Base-by-base conservation (phyloP, 2,329 filamentous ascomycete species). In the Tolypocladium amazonense region DNA sequence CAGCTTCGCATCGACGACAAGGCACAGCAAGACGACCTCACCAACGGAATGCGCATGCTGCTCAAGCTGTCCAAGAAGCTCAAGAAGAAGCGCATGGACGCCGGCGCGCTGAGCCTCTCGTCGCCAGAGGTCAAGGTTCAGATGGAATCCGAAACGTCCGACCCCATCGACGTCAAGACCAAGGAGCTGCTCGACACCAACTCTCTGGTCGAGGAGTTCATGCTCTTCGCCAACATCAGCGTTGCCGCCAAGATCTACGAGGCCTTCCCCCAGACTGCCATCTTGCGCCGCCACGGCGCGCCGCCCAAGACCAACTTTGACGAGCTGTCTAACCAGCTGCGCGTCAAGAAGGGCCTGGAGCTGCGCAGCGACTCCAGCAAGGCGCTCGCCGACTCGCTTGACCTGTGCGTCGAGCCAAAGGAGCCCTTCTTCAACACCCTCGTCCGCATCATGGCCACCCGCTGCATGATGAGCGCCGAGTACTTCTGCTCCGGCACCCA, bases 381-480 rank as follows among this genome's bases (percentile, higher is more conserved):
- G 70, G 91, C 92, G n/a, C 83, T 99, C 18, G 94, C 95, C 57
- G 91, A 95, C 73, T 96, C 91, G 23, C 83, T 99, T 1, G 94
- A 99, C 73, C 78, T 76, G 39, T 99, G 94, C 72, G 81, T 88
- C 56, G 92, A 97, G 69, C 76, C 86, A 0, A 72, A 79, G 12
- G 90, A 97, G 68, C 91, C 93, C 35, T 99, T 97, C 79, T 97
- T 99, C 83, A 99, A 99, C 81, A 99, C 93, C 2, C 85, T 99
- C 30, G 88, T 99, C 66, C 90, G 94, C 71, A 96, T 99, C 76
- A 89, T 99, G 79, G 94, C 94, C 12, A 99, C 94, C 11, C 88
- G 94, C 27, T 99, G 94, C 82, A 99, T 99, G 94, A 96, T 96
- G 81, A 94, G 91, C 58, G 94, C 94, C 63, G 94, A 99, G 76